Percentiles rank a stretch among this genome's conserved stretches.
Evolutionary conservation across 805 yeast species (phyloP).

Genomic region (Yarrowia hollandica): DNA sequence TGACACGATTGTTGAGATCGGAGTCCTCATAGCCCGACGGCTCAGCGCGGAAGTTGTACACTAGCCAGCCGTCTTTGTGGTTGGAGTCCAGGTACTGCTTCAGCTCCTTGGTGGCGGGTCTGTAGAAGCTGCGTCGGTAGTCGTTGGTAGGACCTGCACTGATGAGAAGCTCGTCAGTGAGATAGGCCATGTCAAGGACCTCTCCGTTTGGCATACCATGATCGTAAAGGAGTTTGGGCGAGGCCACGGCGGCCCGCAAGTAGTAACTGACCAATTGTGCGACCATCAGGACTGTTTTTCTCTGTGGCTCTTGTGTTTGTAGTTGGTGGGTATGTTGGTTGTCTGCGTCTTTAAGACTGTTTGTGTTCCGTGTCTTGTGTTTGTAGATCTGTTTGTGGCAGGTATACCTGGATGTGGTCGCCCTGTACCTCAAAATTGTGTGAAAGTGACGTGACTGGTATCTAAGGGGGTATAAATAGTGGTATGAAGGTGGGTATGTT

Average conservation of each 20-base stretch:
- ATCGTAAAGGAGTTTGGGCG: slow-evolving; percentile 28
- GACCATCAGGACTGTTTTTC: slow-evolving; percentile 26
- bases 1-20: slow-evolving; percentile 42
- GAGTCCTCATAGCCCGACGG: slow-evolving; percentile 47
- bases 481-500: slow-evolving; percentile 1
- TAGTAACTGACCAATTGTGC: slow-evolving; percentile 10
- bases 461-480: slow-evolving; percentile 12
- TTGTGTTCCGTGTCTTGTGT: neutral
- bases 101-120: slow-evolving; percentile 56
- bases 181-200: slow-evolving; percentile 63
- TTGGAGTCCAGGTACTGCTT: slow-evolving; percentile 48
- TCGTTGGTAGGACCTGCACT: slow-evolving; percentile 70
- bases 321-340: neutral
- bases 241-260: slow-evolving; percentile 23
- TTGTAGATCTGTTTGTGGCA: neutral
- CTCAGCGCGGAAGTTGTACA: slow-evolving; percentile 72
- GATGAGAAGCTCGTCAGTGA: slow-evolving; percentile 65
- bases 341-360: too few relatives aligned
- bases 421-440: neutral
- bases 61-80: slow-evolving; percentile 63
- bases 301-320: slow-evolving; percentile 4
- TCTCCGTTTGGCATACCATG: slow-evolving; percentile 35
- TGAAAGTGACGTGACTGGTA: neutral
- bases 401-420: neutral
- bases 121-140: slow-evolving; percentile 48